Evolutionary conservation across 1,139 yeast genomes (phyloP).

Genomic region (Saccharomyces uvarum): DNA sequence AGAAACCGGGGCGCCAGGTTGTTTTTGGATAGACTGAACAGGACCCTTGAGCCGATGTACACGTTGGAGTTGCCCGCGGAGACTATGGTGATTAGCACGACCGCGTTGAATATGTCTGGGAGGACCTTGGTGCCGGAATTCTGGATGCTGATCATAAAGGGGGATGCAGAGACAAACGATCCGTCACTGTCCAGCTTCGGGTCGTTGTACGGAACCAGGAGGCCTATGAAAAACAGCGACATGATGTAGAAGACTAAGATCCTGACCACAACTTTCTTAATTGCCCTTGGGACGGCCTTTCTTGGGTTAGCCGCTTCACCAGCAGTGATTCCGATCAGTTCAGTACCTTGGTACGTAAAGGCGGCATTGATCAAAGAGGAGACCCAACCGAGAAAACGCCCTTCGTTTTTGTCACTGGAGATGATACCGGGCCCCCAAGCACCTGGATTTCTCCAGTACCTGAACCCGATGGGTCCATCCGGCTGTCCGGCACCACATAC

Average conservation of each 20-base stretch:
- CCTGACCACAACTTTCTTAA: constrained; percentile 73
- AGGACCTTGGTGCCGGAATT: constrained; percentile 64
- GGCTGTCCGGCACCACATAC: constrained; percentile 68
- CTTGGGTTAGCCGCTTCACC: constrained; percentile 84
- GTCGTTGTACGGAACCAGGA: constrained; percentile 74
- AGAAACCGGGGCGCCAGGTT: constrained; percentile 56
- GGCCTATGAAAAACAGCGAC: constrained; percentile 72
- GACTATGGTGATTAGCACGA: constrained; percentile 57
- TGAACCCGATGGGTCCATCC: constrained; percentile 65
- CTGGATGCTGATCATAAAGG: constrained; percentile 58
- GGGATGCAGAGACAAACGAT: constrained; percentile 59
- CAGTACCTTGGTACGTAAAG: constrained; percentile 79
- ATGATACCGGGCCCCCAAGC: constrained; percentile 62
- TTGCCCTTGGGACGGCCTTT: constrained; percentile 76
- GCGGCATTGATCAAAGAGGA: constrained; percentile 62
- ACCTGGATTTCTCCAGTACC: constrained; percentile 92
- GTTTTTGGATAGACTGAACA: constrained; percentile 57
- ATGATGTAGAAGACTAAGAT: constrained; percentile 74
- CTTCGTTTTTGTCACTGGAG: constrained; percentile 50
- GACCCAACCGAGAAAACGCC: constrained; percentile 64
- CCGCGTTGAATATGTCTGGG: constrained; percentile 70
- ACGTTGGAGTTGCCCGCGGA: constrained; percentile 81
- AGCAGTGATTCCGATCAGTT: constrained; percentile 79
- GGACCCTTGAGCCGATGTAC: constrained; percentile 67
- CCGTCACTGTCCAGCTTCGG: constrained; percentile 40